phyloP scores from a whole-genome alignment of 345 rosid species.

The Trapa incisa region DNA sequence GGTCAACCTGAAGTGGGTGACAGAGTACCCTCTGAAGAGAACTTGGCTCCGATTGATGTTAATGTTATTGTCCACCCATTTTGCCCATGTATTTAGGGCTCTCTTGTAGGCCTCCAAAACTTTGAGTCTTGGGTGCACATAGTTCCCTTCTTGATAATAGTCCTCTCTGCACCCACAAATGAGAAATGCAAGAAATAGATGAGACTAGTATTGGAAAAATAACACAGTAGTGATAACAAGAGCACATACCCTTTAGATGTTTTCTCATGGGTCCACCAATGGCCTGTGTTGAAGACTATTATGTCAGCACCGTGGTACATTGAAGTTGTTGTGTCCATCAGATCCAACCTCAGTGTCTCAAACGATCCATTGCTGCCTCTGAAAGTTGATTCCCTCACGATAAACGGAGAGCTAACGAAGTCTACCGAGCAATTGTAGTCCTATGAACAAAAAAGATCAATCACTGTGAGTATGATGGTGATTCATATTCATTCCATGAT shows the following conservation, averaged over 20 bases:
- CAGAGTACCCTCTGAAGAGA: slow-evolving; percentile 75
- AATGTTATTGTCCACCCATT: slow-evolving; percentile 66
- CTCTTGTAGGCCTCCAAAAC: slow-evolving; percentile 68
- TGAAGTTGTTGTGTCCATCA: slow-evolving; percentile 61
- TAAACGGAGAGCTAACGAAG: slow-evolving; percentile 69
- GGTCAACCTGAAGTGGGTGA: slow-evolving; percentile 62
- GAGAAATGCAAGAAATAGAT: neutral
- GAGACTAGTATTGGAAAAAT: neutral
- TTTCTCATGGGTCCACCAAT: slow-evolving; percentile 99
- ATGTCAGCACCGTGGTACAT: slow-evolving; percentile 73
- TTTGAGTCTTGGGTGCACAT: slow-evolving; percentile 61
- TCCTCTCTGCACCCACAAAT: slow-evolving; percentile 34
- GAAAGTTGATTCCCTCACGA: slow-evolving; percentile 66
- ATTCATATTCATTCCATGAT: neutral
- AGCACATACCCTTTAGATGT: slow-evolving; percentile 64
- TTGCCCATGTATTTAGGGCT: slow-evolving; percentile 78
- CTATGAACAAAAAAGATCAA: slow-evolving; percentile 22
- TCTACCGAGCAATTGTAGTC: slow-evolving; percentile 80
- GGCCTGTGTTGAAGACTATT: slow-evolving; percentile 79
- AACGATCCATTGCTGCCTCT: slow-evolving; percentile 35
- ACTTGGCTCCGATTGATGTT: slow-evolving; percentile 38
- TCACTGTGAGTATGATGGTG: neutral
- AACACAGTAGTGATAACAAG: neutral
- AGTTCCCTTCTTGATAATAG: slow-evolving; percentile 78
- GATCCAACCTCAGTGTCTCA: slow-evolving; percentile 71